Evolutionary conservation across 148 eudicot species (phyloP), one percentile per base, ranked within the genome.

Genomic region (Heliamphora exappendiculata): DNA sequence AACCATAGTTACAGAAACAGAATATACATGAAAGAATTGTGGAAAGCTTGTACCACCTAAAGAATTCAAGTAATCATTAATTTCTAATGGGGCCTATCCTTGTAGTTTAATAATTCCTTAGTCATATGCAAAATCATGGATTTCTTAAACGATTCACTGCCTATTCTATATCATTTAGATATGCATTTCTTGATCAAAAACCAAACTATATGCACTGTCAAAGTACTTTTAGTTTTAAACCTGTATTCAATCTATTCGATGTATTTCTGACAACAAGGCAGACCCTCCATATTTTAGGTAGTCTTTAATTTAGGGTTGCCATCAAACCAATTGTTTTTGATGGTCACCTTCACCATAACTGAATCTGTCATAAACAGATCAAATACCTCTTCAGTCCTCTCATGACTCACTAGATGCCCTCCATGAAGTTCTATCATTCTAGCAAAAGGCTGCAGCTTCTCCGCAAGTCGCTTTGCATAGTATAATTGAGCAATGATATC

Each of bases 351-450:
- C 13, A n/a, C 26, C 67, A 41, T 34, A 4, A 4, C 26, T 39
- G 11, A 31, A 26, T 26, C 9, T 41, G 73, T 17, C 45, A 24
- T 2, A 63, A 17, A 29, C 33, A 59, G 7, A 49, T 77, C 39
- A 60, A 33, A 44, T 90, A 94, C 98, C 96, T 95, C 98, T n/a
- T 92, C 85, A 14, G 94, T 89, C 78, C 96, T 89, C 82, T 95
- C 98, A 77, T 92, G 97, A 81, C 96, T 95, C 81, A 95, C 97
- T 71, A 92, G 89, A 86, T 95, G 98, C 29, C 96, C 98, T 80
- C 96, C 98, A 29, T 82, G 87, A 72, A 95, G 86, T 77, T 95
- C 98, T 55, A 92, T 88, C 94, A 95, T 89, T 83, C 84, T 89
- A 45, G 97, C 92, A 71, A 8, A 86, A 78, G 99, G 99, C 78